Conservation (phyloP, 208 protist species). For the Trypanosomatidae sp. region DNA sequence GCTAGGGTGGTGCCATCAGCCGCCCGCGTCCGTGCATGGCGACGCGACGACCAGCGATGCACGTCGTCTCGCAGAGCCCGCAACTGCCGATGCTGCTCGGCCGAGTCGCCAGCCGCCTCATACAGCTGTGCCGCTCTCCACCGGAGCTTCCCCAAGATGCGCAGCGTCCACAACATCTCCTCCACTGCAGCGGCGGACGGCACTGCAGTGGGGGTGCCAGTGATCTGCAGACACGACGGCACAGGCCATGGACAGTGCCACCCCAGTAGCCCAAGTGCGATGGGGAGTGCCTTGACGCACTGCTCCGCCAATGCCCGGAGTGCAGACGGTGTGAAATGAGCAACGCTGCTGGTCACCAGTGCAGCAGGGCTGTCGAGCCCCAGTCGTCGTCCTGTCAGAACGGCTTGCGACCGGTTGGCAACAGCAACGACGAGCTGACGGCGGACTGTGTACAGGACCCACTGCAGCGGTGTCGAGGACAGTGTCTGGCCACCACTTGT, state of each 20-base stretch:
- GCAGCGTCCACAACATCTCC: slow-evolving; percentile 38
- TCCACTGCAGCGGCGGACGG: neutral
- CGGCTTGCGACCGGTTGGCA: slow-evolving; percentile 36
- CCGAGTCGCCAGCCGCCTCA: slow-evolving; percentile 14
- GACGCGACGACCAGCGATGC: slow-evolving; percentile 23
- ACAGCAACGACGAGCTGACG: slow-evolving; percentile 39
- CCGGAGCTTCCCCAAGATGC: slow-evolving; percentile 40
- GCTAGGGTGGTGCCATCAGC: neutral
- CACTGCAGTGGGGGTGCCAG: neutral
- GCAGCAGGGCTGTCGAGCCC: neutral
- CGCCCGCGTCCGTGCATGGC: slow-evolving; percentile 1
- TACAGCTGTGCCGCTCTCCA: slow-evolving; percentile 36
- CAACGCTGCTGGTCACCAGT: neutral
- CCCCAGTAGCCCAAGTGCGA: slow-evolving; percentile 21
- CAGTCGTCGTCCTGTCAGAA: slow-evolving; percentile 15
- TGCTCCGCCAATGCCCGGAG: slow-evolving; percentile 15
- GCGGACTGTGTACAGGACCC: slow-evolving; percentile 40
- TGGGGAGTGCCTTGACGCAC: slow-evolving; percentile 29
- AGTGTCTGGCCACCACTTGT: slow-evolving; percentile 4
- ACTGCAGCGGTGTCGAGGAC: slow-evolving; percentile 31
- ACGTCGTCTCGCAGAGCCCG: slow-evolving; percentile 11
- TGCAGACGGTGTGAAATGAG: neutral
- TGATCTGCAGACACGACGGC: neutral
- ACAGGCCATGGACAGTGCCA: slow-evolving; percentile 34
- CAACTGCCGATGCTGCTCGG: slow-evolving; percentile 14